A percentile compares a stretch with the other conserved stretches of the same genome.
Conservation (phyloP, 1,284 basidiomycete genomes). For the Agroathelia rolfsii region DNA sequence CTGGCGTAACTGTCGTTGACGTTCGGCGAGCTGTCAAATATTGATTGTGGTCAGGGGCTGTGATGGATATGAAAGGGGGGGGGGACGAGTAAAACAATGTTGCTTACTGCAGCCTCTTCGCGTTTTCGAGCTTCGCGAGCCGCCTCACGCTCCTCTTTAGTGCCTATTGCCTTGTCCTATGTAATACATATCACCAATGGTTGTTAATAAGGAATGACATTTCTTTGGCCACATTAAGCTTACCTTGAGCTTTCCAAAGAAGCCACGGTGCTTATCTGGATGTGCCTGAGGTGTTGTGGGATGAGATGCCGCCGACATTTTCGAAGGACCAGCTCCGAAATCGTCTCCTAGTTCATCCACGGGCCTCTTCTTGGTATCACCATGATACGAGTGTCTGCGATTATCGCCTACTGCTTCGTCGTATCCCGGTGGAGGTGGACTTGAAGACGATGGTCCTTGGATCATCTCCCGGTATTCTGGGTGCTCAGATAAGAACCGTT, state of each 20-base stretch:
- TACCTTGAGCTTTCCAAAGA: constrained; percentile 51
- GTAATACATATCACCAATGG: too few relatives aligned
- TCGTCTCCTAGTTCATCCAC: background rate
- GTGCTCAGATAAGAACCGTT: constrained; percentile 46
- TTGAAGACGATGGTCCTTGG: constrained; percentile 15
- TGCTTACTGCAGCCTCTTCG: constrained; percentile 25
- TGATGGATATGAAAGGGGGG: constrained; percentile 12
- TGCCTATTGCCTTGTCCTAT: constrained; percentile 53
- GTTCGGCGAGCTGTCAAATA: constrained; percentile 17
- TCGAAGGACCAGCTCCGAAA: background rate
- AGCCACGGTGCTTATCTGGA: constrained; percentile 33
- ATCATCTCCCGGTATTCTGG: constrained; percentile 34
- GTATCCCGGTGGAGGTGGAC: constrained; percentile 21
- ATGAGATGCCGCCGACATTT: background rate
- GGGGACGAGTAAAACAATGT: constrained; percentile 8
- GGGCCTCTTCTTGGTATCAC: constrained; percentile 11
- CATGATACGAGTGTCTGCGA: constrained; percentile 21
- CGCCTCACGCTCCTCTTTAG: constrained; percentile 52
- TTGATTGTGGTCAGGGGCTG: constrained; percentile 11
- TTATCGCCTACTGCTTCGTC: constrained; percentile 9
- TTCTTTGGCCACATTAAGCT: too few relatives aligned
- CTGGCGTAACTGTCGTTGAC: constrained; percentile 23
- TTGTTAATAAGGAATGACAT: too few relatives aligned
- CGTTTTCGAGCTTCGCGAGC: constrained; percentile 42
- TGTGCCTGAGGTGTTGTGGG: constrained; percentile 2